Evolutionary conservation across 2,329 filamentous ascomycete genomes (phyloP).

Genomic region (Monilinia laxa): DNA sequence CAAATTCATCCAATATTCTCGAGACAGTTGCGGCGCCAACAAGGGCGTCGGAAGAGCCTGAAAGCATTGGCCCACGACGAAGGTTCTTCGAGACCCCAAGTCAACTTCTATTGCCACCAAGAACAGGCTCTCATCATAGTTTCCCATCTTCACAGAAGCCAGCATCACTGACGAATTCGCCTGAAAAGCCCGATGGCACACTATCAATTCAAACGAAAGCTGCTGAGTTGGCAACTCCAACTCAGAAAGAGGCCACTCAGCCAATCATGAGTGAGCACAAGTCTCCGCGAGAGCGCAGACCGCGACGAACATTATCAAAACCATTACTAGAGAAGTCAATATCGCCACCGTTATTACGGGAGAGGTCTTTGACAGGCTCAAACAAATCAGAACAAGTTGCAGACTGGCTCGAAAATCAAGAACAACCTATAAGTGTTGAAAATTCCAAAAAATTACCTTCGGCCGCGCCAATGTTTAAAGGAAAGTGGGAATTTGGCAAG

Average conservation of each 20-base stretch:
- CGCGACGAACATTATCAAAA: not conserved
- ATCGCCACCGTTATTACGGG: not conserved
- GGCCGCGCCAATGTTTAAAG: not conserved
- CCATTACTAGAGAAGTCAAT: not conserved
- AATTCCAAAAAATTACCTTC: not conserved
- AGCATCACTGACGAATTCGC: not conserved
- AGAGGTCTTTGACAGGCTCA: not conserved
- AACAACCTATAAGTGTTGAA: not conserved
- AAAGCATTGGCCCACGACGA: not conserved
- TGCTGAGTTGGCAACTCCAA: not conserved
- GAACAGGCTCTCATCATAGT: not conserved
- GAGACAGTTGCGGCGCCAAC: not conserved
- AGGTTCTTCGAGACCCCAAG: slow-evolving; percentile 22
- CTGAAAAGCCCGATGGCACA: not conserved
- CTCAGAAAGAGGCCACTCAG: not conserved
- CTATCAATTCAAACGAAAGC: not conserved
- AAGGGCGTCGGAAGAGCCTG: not conserved
- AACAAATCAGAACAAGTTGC: not conserved
- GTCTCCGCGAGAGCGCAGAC: not conserved
- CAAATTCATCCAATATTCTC: not conserved
- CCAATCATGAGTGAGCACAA: not conserved
- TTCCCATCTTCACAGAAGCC: not conserved
- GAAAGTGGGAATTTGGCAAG: slow-evolving; percentile 17
- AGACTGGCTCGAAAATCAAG: not conserved
- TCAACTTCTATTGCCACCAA: slow-evolving; percentile 1